A percentile compares a stretch with the other conserved stretches of the same genome.
Conservation (phyloP, 805 yeast genomes). For the Zygosaccharomyces lentus region DNA sequence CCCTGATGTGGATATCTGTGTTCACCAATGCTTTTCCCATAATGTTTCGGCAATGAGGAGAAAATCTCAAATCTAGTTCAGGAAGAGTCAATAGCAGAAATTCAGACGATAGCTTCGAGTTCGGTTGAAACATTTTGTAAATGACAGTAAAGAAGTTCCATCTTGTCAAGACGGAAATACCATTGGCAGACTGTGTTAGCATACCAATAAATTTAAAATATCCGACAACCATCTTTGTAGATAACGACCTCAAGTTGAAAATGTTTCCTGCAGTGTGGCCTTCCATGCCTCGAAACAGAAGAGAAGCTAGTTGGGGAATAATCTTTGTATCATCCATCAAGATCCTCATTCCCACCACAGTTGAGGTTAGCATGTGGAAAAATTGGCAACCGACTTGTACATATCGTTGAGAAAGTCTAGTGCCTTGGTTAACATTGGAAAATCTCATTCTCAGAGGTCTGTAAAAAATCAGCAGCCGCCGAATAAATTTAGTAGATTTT, state of each 20-base stretch:
- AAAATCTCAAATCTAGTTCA: conserved; percentile 54
- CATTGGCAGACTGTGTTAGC: conserved; percentile 54
- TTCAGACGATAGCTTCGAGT: conserved; percentile 48
- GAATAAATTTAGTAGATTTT: conserved; percentile 78
- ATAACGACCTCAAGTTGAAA: conserved; percentile 55
- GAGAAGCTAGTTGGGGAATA: conserved; percentile 83
- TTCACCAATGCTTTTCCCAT: conserved; percentile 61
- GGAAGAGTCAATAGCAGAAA: conserved; percentile 54
- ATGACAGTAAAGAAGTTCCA: conserved; percentile 84
- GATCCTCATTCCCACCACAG: conserved; percentile 62
- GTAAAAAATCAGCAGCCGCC: conserved; percentile 77
- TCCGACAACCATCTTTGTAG: conserved; percentile 64
- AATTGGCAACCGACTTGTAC: conserved; percentile 73
- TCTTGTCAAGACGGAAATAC: conserved; percentile 64
- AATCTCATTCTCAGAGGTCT: conserved; percentile 89
- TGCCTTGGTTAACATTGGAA: conserved; percentile 44
- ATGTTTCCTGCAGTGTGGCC: conserved; percentile 55
- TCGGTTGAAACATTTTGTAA: conserved; percentile 59
- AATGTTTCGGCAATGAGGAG: conserved; percentile 64
- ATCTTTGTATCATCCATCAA: conserved; percentile 64
- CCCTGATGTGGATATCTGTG: conserved; percentile 48
- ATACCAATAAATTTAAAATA: conserved; percentile 77
- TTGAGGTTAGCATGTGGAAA: conserved; percentile 57
- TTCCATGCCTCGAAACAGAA: conserved; percentile 48
- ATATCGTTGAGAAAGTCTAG: conserved; percentile 51